Conservation (phyloP, 2,329 filamentous ascomycete species). For the Conoideocrella luteorostrata region DNA sequence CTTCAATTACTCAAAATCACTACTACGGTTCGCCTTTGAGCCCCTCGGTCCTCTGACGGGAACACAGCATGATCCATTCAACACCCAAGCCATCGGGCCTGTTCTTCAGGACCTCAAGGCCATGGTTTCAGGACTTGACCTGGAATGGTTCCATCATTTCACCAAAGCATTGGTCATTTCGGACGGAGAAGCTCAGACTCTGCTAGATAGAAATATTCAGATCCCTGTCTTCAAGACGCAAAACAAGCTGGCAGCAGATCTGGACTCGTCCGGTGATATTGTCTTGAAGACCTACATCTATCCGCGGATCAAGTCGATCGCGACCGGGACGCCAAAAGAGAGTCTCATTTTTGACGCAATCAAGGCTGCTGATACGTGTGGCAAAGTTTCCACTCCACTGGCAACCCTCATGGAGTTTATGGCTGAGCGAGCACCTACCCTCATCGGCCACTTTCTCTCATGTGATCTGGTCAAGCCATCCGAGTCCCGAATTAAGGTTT, state of each 20-base stretch:
- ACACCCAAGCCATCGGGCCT: background rate
- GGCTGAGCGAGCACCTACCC: too few relatives aligned
- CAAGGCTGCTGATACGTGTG: too few relatives aligned
- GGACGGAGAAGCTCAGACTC: too few relatives aligned
- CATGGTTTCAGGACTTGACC: background rate
- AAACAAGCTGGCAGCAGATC: conserved; percentile 1
- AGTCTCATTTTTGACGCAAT: conserved; percentile 1
- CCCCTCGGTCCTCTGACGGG: background rate
- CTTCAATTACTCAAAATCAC: conserved; percentile 1
- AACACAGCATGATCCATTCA: background rate
- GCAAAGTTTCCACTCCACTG: too few relatives aligned
- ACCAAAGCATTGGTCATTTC: too few relatives aligned
- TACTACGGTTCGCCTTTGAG: conserved; percentile 4
- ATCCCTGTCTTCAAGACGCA: conserved; percentile 2
- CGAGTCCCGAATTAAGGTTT: conserved; percentile 5
- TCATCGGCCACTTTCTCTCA: too few relatives aligned
- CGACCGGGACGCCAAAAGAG: background rate
- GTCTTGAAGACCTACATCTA: background rate
- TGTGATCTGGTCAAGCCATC: background rate
- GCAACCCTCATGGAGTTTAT: too few relatives aligned
- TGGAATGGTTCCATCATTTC: conserved; percentile 3
- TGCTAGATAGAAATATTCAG: too few relatives aligned
- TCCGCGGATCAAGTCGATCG: background rate
- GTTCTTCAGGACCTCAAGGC: background rate
- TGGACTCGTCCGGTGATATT: background rate